A percentile compares a stretch with the other conserved stretches of the same genome.
Evolutionary conservation across 257 asterid species (phyloP).

Genomic region (Jaltomata sinuosa): DNA sequence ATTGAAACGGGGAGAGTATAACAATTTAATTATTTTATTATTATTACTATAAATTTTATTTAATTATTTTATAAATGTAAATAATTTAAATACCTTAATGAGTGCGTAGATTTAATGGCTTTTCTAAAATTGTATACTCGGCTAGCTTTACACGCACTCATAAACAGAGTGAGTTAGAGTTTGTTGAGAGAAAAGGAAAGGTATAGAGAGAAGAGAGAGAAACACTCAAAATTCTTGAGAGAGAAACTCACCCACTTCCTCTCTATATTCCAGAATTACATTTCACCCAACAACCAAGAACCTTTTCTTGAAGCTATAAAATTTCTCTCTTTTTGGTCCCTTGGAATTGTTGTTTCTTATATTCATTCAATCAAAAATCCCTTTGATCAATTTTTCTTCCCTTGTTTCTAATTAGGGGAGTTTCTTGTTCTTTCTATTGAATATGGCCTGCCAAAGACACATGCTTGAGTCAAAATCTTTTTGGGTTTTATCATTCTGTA

Average conservation of each 20-base stretch:
- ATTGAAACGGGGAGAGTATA: no score
- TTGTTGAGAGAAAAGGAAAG: constrained; percentile 48
- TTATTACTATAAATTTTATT: no score
- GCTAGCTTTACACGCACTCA: not conserved
- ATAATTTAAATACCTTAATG: no score
- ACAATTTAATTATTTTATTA: no score
- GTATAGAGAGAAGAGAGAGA: constrained; percentile 18
- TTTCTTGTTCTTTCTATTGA: not conserved
- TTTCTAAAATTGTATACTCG: not conserved
- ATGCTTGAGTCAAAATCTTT: constrained; percentile 23
- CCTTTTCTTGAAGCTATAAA: constrained; percentile 17
- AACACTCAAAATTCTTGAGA: not conserved
- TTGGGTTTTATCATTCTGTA: constrained; percentile 17
- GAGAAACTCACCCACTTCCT: not conserved
- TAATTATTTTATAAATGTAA: not conserved
- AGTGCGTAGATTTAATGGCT: not conserved
- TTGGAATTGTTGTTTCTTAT: constrained; percentile 1
- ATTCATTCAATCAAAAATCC: not conserved
- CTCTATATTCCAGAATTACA: constrained; percentile 23
- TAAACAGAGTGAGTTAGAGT: not conserved
- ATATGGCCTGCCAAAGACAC: not conserved
- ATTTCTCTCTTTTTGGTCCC: not conserved
- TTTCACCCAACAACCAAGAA: constrained; percentile 2
- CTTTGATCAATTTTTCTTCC: not conserved
- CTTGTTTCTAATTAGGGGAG: not conserved